Evolutionary conservation across 805 yeast species (phyloP), one percentile per base, ranked within the genome.

Genomic region (Kodamaea neixiangensis): DNA sequence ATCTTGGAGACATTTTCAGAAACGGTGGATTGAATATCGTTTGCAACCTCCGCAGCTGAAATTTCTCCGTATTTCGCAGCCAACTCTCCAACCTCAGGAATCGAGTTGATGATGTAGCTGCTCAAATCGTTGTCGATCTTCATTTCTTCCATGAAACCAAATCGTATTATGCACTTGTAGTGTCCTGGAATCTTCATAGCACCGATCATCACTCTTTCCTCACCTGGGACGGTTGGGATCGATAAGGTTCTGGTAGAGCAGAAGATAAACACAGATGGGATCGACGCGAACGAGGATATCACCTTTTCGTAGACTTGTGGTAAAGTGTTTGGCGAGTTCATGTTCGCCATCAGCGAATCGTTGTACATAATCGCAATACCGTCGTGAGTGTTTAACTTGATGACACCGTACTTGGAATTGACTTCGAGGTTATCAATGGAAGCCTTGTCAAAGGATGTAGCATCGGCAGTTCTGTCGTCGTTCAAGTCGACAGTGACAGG

Each of bases 91-190:
- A 57, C 54, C 31, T 52, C 63, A 2, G 67, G 63, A 37, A 66
- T 51, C 13, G 59, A 37, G 19, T 50, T 47, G 43, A 67, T 52
- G 6, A 68, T 67, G 25, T 42, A 49, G 11, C 58, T 45, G 33
- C 55, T 58, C 46, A 66, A 54, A 3, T 49, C 56, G 13, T 53
- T 33, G 49, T 62, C 65, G 15, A 66, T 56, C 35, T 39, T 44
- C 7, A 65, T 59, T n/a, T 60, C 60, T 40, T 76, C 79, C 78
- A 75, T 76, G 60, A 79, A 80, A 2, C 85, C 85, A 51, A 72
- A 78, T 20, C 80, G 65, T 5, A 79, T 55, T 13, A 79, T 65
- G 52, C 82, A 78, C 51, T 78, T 65, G 64, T 75, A 77, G 56
- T 78, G 77, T 0, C 82, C 81, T 1, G 73, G 69, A 20, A 75